A percentile compares a stretch with the other conserved stretches of the same genome.
Evolutionary conservation across 1,139 yeast species (phyloP).

Genomic region (Dujonia santamariae): DNA sequence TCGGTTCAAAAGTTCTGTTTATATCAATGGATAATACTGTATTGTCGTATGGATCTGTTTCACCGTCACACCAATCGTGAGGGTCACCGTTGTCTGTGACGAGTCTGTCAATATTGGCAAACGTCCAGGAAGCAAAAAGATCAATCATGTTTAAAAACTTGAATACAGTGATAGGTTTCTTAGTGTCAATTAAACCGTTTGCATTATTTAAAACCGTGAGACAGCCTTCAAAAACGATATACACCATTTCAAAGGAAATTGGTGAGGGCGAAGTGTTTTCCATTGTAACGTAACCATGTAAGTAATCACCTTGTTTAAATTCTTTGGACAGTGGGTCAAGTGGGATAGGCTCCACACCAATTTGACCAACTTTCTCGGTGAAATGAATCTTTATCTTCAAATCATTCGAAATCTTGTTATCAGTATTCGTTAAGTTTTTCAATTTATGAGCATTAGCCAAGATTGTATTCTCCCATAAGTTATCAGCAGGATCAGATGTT

Average conservation of each 20-base stretch:
- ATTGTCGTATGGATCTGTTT: conserved; percentile 43
- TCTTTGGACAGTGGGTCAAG: conserved; percentile 25
- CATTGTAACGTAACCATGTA: conserved; percentile 33
- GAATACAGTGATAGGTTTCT: conserved; percentile 24
- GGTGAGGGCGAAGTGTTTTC: conserved; percentile 20
- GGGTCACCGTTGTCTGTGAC: conserved; percentile 48
- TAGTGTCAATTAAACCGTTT: conserved; percentile 27
- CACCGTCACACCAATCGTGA: conserved; percentile 50
- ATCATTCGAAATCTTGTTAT: conserved; percentile 23
- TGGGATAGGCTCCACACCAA: conserved; percentile 30
- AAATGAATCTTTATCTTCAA: conserved; percentile 32
- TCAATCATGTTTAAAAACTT: conserved; percentile 45
- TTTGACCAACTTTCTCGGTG: conserved; percentile 42
- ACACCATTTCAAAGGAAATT: conserved; percentile 34
- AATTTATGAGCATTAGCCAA: conserved; percentile 42
- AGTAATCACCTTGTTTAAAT: conserved; percentile 31
- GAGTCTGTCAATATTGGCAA: conserved; percentile 43
- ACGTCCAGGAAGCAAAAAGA: conserved; percentile 46
- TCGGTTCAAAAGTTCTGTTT: conserved; percentile 37
- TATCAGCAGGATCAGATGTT: conserved; percentile 25
- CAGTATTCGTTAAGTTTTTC: conserved; percentile 29
- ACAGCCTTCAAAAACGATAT: conserved; percentile 32
- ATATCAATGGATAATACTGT: conserved; percentile 37
- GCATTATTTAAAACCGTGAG: conserved; percentile 22
- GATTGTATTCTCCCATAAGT: conserved; percentile 43